Conservation (phyloP, 1,284 basidiomycete genomes). For the Trichosporon sp. region DNA sequence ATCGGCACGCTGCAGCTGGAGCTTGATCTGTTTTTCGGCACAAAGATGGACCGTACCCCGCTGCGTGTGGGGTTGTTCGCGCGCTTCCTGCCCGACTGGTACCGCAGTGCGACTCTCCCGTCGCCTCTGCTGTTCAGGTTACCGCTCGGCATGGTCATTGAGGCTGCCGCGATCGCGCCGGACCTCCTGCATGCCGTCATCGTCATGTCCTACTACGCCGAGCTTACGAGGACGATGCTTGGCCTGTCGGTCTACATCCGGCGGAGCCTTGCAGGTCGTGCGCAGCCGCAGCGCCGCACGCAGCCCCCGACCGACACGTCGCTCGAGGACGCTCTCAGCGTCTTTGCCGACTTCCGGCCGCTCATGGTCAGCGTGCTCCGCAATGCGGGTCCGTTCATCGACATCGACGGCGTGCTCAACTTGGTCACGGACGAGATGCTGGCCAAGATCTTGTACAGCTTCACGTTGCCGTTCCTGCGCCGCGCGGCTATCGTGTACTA, state of each 20-base stretch:
- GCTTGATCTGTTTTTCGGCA: slow-evolving; percentile 44
- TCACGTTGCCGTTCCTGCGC: slow-evolving; percentile 90
- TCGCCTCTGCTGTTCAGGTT: slow-evolving; percentile 77
- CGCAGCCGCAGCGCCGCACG: slow-evolving; percentile 43
- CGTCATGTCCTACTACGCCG: slow-evolving; percentile 79
- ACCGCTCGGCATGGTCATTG: slow-evolving; percentile 78
- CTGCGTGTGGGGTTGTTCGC: slow-evolving; percentile 79
- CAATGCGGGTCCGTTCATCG: slow-evolving; percentile 39
- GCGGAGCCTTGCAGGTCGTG: slow-evolving; percentile 31
- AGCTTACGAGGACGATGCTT: slow-evolving; percentile 74
- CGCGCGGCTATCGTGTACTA: slow-evolving; percentile 80
- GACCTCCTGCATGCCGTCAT: slow-evolving; percentile 80
- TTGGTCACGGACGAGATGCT: slow-evolving; percentile 50
- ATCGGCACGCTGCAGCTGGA: slow-evolving; percentile 57
- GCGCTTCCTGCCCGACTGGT: slow-evolving; percentile 81
- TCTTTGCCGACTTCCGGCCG: slow-evolving; percentile 35
- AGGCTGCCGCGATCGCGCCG: slow-evolving; percentile 79
- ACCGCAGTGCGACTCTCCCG: slow-evolving; percentile 64
- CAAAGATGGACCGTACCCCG: slow-evolving; percentile 57
- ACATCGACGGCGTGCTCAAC: slow-evolving; percentile 34
- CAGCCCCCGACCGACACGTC: slow-evolving; percentile 36
- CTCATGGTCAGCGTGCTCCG: slow-evolving; percentile 47
- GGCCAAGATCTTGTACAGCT: slow-evolving; percentile 79
- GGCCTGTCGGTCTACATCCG: slow-evolving; percentile 56
- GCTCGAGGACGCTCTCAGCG: slow-evolving; percentile 27